Percentiles rank a stretch among this genome's conserved stretches.
Conservation (phyloP, 2,329 filamentous ascomycete genomes). For the Colletotrichum tabaci region DNA sequence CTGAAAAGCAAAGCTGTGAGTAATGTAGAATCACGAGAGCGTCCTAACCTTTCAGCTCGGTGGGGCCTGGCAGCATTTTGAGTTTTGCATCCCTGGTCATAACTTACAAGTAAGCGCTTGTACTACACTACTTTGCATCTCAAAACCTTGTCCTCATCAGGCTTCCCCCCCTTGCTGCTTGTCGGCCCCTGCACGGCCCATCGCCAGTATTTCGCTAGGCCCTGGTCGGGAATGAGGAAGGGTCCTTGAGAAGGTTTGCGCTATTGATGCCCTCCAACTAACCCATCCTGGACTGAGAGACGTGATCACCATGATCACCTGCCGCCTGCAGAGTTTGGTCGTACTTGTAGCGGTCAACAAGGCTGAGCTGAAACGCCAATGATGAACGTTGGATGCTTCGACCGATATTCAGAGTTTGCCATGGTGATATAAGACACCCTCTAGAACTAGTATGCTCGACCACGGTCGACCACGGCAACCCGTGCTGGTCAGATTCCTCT, state of each 20-base stretch:
- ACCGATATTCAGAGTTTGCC: slow-evolving; percentile 25
- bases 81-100: slow-evolving; percentile 36
- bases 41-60: slow-evolving; percentile 18
- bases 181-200: slow-evolving; percentile 20
- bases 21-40: slow-evolving; percentile 26
- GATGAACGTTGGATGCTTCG: slow-evolving; percentile 13
- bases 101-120: background rate
- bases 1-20: slow-evolving; percentile 15
- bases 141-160: slow-evolving; percentile 35
- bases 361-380: slow-evolving; percentile 38
- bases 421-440: slow-evolving; percentile 32
- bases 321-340: slow-evolving; percentile 27
- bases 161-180: slow-evolving; percentile 21
- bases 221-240: slow-evolving; percentile 30
- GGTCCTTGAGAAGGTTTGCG: slow-evolving; percentile 35
- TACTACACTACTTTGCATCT: slow-evolving; percentile 15
- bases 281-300: slow-evolving; percentile 26
- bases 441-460: background rate
- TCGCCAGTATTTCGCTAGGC: slow-evolving; percentile 19
- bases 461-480: background rate
- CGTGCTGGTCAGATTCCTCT: background rate
- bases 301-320: slow-evolving; percentile 36
- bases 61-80: slow-evolving; percentile 25
- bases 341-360: slow-evolving; percentile 35
- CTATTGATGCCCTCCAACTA: slow-evolving; percentile 38